phyloP scores from a whole-genome alignment of 2,329 filamentous ascomycete species.

The Penicillium sp. region DNA sequence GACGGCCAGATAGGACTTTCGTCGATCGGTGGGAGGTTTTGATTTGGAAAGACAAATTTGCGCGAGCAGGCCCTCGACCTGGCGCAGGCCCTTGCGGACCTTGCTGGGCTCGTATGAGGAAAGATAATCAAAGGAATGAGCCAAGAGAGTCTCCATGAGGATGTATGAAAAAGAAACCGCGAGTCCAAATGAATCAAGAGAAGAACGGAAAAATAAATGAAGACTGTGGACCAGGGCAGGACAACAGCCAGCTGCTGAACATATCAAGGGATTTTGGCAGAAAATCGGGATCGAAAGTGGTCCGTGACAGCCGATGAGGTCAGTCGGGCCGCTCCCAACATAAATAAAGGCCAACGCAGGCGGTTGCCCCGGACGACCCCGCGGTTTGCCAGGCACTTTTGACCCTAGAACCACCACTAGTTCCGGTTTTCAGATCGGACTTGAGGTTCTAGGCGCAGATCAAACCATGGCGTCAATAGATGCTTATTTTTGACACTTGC shows the following conservation, averaged over 20 bases:
- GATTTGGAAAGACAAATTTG: constrained; percentile 79
- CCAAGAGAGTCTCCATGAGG: constrained; percentile 84
- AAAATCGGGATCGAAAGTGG: constrained; percentile 10
- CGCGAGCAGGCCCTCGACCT: constrained; percentile 89
- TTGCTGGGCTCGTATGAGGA: constrained; percentile 87
- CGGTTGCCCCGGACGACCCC: constrained; percentile 22
- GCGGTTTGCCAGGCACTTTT: neutral
- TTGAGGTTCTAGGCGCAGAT: neutral
- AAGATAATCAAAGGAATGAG: constrained; percentile 92
- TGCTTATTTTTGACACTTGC: neutral
- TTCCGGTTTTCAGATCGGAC: neutral
- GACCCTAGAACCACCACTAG: neutral
- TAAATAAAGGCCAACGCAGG: constrained; percentile 13
- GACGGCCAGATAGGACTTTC: constrained; percentile 42
- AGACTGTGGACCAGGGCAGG: constrained; percentile 8
- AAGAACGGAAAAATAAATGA: constrained; percentile 2
- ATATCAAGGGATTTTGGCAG: constrained; percentile 1
- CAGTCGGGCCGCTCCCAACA: constrained; percentile 7
- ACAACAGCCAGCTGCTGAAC: constrained; percentile 8
- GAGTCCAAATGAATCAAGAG: constrained; percentile 10
- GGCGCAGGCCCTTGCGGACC: constrained; percentile 87
- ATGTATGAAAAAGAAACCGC: constrained; percentile 13
- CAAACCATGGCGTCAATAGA: neutral
- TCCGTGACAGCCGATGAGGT: constrained; percentile 21
- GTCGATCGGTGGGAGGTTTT: constrained; percentile 40